Conservation (phyloP, 352 stramenopile genomes). For the Phytophthora fragariaefolia region DNA sequence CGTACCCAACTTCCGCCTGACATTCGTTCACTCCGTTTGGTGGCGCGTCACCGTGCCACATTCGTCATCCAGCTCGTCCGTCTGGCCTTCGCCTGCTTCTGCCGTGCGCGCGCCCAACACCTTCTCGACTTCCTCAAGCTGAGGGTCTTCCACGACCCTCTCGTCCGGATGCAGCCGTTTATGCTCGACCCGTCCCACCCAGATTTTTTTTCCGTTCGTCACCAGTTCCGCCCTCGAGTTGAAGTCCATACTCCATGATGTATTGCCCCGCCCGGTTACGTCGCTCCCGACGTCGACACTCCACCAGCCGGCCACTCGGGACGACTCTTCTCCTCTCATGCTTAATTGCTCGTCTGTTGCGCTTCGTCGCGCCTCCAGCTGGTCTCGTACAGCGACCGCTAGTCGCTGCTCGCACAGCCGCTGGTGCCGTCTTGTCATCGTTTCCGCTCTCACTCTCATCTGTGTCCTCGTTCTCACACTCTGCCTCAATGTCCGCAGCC, state of each 20-base stretch:
- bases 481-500: not conserved
- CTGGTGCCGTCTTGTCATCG: not conserved
- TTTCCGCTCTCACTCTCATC: not conserved
- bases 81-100: too few relatives aligned
- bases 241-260: slow-evolving; percentile 1
- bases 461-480: not conserved
- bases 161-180: too few relatives aligned
- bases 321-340: not conserved
- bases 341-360: not conserved
- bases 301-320: not conserved
- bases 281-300: not conserved
- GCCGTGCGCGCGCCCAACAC: too few relatives aligned
- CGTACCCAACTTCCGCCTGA: too few relatives aligned
- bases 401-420: not conserved
- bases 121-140: too few relatives aligned
- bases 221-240: too few relatives aligned
- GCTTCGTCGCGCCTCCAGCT: not conserved
- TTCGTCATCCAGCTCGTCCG: too few relatives aligned
- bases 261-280: not conserved
- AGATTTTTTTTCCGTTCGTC: not conserved
- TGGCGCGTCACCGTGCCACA: too few relatives aligned
- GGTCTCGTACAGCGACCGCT: not conserved
- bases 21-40: too few relatives aligned
- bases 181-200: too few relatives aligned
- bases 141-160: too few relatives aligned